Evolutionary conservation across 371 early-diverging fungal genomes (phyloP), one percentile per base, ranked within the genome.

Genomic region (Mortierella sp.): DNA sequence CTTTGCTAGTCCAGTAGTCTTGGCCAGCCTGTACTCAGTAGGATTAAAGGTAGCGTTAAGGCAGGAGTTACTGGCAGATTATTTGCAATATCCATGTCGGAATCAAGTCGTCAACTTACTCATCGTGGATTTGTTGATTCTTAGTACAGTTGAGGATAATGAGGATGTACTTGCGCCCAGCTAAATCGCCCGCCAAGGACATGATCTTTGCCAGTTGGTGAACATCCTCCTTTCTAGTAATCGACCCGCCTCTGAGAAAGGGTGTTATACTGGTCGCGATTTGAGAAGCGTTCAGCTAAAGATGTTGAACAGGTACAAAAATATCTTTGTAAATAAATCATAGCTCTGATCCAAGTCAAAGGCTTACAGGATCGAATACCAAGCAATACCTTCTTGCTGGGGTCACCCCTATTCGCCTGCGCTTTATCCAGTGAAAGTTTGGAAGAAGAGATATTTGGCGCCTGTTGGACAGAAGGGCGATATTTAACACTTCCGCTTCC

Each of bases 131-230:
- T 40, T 13, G 48, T 55, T 54, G 24, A 5, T 37, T 21, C 31
- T 75, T 78, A 9, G 82, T 82, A 5, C 50, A 75, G 31, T 75
- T 54, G 21, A 82, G 72, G 1, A 75, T 64, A 43, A 78, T 82
- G 24, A 82, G 78, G 37, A 82, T 75, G 51, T 72, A 50, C 43
- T 64, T 78, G 67, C 51, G 78, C 1, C 73, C 78, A 13, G 6
- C 46, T 21, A 48, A 11, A 24, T 78, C 75, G 6, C 46, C 43
- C 13, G 75, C 67, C 6, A 21, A 4, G 31, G 28, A 21, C 82
- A 82, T 78, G 16, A 82, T 14, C 5, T 69, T 75, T 21, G 74
- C 82, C 31, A 82, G 31, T 1, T n/a, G 34, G 9, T 54, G 72
- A 19, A 78, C 48, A 51, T 72, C 24, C 19, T 55, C 72, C 31